phyloP scores from a whole-genome alignment of 2,329 filamentous ascomycete genomes.

The Cylindrodendrum hubeiense region DNA sequence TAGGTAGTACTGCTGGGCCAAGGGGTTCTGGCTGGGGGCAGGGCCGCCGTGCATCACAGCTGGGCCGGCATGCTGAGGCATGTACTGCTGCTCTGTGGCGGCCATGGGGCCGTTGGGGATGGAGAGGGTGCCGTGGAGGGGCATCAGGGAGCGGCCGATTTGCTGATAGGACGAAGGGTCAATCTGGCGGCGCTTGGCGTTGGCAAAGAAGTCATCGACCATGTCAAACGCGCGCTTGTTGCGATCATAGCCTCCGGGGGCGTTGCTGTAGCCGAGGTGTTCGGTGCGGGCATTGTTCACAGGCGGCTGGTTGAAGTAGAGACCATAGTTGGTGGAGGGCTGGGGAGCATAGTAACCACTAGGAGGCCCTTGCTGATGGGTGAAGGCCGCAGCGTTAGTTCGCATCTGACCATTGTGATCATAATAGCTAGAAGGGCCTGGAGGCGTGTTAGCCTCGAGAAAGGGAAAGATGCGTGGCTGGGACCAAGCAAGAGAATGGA shows the following conservation, averaged over 20 bases:
- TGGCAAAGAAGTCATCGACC: constrained; percentile 93
- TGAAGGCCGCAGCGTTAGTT: constrained; percentile 65
- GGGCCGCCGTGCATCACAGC: constrained; percentile 66
- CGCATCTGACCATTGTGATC: constrained; percentile 75
- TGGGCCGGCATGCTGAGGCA: constrained; percentile 57
- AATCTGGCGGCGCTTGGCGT: constrained; percentile 90
- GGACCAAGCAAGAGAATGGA: constrained; percentile 27
- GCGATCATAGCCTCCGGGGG: constrained; percentile 72
- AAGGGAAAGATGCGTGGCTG: constrained; percentile 48
- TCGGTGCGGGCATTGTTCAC: constrained; percentile 67
- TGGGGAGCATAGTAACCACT: constrained; percentile 70
- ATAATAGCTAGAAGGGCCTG: constrained; percentile 71
- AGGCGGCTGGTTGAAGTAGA: constrained; percentile 80
- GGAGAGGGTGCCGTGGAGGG: constrained; percentile 79
- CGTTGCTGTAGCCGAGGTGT: constrained; percentile 72
- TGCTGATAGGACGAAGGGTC: constrained; percentile 91
- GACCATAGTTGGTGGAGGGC: constrained; percentile 71
- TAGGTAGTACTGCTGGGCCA: constrained; percentile 84
- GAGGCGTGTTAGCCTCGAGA: constrained; percentile 57
- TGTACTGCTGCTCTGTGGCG: constrained; percentile 67
- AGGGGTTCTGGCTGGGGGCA: constrained; percentile 68
- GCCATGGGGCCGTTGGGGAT: constrained; percentile 66
- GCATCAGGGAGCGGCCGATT: constrained; percentile 89
- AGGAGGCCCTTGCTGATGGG: constrained; percentile 66
- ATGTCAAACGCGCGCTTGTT: constrained; percentile 92